Evolutionary conservation across 2,329 filamentous ascomycete genomes (phyloP), one percentile per base, ranked within the genome.

Genomic region (Akanthomyces muscarius): DNA sequence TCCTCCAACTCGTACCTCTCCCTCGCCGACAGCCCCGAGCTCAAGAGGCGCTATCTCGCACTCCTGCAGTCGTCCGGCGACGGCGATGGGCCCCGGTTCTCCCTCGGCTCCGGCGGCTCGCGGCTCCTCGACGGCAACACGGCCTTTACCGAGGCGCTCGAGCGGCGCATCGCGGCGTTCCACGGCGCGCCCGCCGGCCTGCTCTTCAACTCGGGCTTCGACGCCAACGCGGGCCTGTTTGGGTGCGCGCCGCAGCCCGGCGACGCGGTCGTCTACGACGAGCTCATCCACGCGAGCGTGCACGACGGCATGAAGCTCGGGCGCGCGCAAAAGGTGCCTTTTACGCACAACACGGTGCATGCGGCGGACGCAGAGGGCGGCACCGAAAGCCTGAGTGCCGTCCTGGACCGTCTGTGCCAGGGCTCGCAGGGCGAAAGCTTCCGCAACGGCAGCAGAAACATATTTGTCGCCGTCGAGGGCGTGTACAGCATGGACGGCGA

Each of bases 401-500:
- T 76, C 0, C 65, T 76, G 3, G 52, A 64, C 0, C 67, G 63
- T 1, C 66, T 83, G 3, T 66, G 75, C 3, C 52, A 72, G 0
- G 74, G 73, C 1, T 69, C 76, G 0, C 68, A 73, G 5, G 74
- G 77, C 18, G 64, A 62, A 0, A 60, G 61, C 53, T 59, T 84
- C 0, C 51, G 51, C 0, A 58, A 66, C 0, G 82, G 83, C 0
- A 63, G 70, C 1, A 71, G 70, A 0, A 87, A 84, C 66, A 80
- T 91, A 3, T 89, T 92, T 66, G 72, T 92, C n/a, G 85, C 85
- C 0, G 79, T 91, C 0, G 89, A 92, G 67, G 84, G 83, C 0
- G 78, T 92, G 0, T 94, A 95, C 72, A 92, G 89, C 71, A 95
- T 95, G 91, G 90, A 94, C 60, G 91, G 91, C 0, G 89, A 93